phyloP scores from a whole-genome alignment of 139 green algal species.

The Chlorella sp. region DNA sequence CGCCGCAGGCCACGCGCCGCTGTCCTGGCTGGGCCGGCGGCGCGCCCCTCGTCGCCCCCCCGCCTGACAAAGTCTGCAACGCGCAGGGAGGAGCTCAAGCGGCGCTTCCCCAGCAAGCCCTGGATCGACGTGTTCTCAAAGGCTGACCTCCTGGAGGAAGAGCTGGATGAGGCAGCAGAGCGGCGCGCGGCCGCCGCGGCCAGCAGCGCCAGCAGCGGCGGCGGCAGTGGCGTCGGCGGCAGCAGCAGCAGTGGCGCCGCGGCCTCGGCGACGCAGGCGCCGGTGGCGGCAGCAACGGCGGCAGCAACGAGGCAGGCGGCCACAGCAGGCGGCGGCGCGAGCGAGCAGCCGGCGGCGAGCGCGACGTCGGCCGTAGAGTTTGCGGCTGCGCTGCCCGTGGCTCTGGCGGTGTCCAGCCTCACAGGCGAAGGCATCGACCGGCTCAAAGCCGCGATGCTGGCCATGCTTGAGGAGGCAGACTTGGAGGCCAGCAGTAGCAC shows the following conservation, averaged over 20 bases:
- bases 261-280: background rate
- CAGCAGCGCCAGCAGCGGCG: background rate
- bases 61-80: too few relatives aligned
- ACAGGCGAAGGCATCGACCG: constrained; percentile 66
- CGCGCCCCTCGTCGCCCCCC: too few relatives aligned
- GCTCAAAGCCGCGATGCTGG: constrained; percentile 64
- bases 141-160: constrained; percentile 78
- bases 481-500: background rate
- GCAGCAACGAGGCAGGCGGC: background rate
- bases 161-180: constrained; percentile 46
- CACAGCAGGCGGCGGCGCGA: background rate
- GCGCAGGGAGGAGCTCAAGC: constrained; percentile 57
- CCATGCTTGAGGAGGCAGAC: constrained; percentile 38
- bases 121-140: constrained; percentile 97
- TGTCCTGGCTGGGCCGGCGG: too few relatives aligned
- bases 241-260: background rate
- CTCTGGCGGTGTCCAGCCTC: constrained; percentile 66
- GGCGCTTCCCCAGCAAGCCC: constrained; percentile 70
- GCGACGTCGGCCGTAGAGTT: constrained; percentile 29
- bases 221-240: background rate
- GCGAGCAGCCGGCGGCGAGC: background rate
- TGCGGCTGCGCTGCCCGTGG: constrained; percentile 49
- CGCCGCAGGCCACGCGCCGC: too few relatives aligned
- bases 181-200: background rate
- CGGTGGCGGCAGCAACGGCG: background rate